Base-by-base conservation (phyloP, 768 basidiomycete genomes). In the Tubosaeta brunneosetosa region DNA sequence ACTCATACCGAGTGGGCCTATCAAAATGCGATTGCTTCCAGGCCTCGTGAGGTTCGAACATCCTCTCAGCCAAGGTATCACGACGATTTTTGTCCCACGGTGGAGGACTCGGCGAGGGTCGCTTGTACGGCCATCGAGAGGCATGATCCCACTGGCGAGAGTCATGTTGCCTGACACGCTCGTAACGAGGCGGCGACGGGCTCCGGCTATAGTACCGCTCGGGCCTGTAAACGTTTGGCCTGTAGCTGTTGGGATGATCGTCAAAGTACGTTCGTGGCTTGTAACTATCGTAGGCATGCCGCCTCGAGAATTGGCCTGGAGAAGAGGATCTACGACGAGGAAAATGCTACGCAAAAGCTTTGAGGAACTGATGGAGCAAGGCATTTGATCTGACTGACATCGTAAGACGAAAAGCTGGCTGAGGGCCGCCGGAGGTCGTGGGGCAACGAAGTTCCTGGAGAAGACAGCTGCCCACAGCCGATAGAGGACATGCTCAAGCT, bases 1-100 rank as follows among this genome's bases (percentile, higher is more conserved):
- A 62, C 58, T 76, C 79, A 43, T 66, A 62, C 57, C 75, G 71
- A 33, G 47, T 29, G 29, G 72, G 62, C 58, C 75, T 74, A 60
- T 82, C 80, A 45, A 61, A 61, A 58, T 81, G 81, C 9, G 70
- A 67, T 57, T 84, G 79, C 63, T 83, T 86, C 87, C 88, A 88
- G 31, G 73, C 69, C 17, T 85, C 83, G 32, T 84, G 85, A 31
- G 87, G 85, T 63, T 89, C 88, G 61, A 88, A 83, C 74, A 83
- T 80, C 57, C 84, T 75, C 53, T 78, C 71, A 12, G 75, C 71
- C 44, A 73, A 66, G 52, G 64, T 66, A 52, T 76, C 75, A 47
- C 73, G 70, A 51, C 66, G 64, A 42, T 37, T 60, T 56, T 68
- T 66, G 47, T 64, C 62, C 68, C 65, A 64, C 49, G 65, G 53